Evolutionary conservation across 2,329 filamentous ascomycete genomes (phyloP).

Genomic region (Macrophomina tecta): DNA sequence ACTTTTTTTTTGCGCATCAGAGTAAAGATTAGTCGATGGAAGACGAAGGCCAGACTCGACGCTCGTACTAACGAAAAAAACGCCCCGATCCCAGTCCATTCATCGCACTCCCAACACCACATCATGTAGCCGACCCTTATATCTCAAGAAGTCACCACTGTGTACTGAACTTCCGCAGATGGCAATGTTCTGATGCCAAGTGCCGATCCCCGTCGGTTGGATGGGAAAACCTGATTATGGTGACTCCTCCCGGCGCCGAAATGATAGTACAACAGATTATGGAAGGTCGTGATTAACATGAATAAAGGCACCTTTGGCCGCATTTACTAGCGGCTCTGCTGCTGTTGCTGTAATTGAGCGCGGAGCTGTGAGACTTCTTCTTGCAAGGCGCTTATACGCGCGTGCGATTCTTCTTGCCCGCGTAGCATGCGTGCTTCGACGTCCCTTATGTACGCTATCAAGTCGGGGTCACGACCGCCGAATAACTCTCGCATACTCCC

Average conservation of each 20-base stretch:
- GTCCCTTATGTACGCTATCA: slow-evolving; percentile 75
- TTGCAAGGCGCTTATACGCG: slow-evolving; percentile 51
- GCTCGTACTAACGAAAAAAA: slow-evolving; percentile 14
- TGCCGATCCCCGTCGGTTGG: slow-evolving; percentile 26
- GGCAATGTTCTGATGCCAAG: slow-evolving; percentile 28
- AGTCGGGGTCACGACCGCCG: slow-evolving; percentile 54
- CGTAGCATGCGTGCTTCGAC: slow-evolving; percentile 63
- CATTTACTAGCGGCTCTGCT: slow-evolving; percentile 22
- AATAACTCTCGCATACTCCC: slow-evolving; percentile 73
- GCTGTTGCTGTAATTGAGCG: slow-evolving; percentile 26
- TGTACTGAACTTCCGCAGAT: slow-evolving; percentile 36
- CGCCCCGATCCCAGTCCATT: neutral
- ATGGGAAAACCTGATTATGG: neutral
- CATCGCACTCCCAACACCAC: slow-evolving; percentile 21
- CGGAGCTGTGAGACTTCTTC: slow-evolving; percentile 47
- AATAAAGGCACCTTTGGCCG: slow-evolving; percentile 19
- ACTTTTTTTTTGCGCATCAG: slow-evolving; percentile 22
- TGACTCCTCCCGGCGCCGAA: slow-evolving; percentile 26
- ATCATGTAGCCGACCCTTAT: slow-evolving; percentile 5
- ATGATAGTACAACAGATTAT: slow-evolving; percentile 30
- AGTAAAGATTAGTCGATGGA: slow-evolving; percentile 6
- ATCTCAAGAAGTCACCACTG: slow-evolving; percentile 35
- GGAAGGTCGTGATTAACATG: slow-evolving; percentile 27
- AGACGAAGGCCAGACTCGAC: slow-evolving; percentile 12
- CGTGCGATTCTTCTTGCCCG: slow-evolving; percentile 56